Conservation (phyloP, 306 rosid species). For the Ziziphus jujuba region DNA sequence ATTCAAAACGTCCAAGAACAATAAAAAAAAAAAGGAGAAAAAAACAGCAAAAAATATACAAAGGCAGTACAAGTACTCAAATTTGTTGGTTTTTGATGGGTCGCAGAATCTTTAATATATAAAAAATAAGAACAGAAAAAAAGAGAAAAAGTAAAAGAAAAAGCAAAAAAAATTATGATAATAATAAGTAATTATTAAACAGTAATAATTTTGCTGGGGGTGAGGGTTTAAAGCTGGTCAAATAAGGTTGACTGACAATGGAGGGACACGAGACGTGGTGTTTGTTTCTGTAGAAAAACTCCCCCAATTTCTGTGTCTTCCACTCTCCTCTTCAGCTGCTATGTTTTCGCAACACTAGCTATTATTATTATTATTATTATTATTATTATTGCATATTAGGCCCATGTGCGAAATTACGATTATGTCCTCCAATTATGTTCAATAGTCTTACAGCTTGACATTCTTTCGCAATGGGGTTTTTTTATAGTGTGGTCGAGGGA, state of each 20-base stretch:
- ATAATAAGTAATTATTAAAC: constrained; percentile 42
- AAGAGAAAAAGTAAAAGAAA: neutral
- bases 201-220: constrained; percentile 50
- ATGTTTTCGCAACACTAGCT: neutral
- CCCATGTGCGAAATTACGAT: too few species aligned
- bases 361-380: too few species aligned
- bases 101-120: neutral
- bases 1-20: too few species aligned
- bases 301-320: neutral
- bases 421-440: too few species aligned
- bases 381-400: too few species aligned
- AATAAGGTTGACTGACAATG: constrained; percentile 48
- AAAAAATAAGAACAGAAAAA: neutral
- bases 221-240: constrained; percentile 43
- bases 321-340: neutral
- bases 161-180: neutral
- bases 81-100: neutral
- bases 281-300: constrained; percentile 20
- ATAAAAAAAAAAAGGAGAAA: too few species aligned
- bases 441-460: neutral
- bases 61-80: too few species aligned
- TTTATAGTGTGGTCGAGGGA: neutral
- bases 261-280: constrained; percentile 33
- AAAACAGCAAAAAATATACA: too few species aligned
- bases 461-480: neutral